Percentiles rank a stretch among this genome's conserved stretches.
Evolutionary conservation across 2,329 filamentous ascomycete genomes (phyloP).

Genomic region (Talaromyces albobiverticillius): DNA sequence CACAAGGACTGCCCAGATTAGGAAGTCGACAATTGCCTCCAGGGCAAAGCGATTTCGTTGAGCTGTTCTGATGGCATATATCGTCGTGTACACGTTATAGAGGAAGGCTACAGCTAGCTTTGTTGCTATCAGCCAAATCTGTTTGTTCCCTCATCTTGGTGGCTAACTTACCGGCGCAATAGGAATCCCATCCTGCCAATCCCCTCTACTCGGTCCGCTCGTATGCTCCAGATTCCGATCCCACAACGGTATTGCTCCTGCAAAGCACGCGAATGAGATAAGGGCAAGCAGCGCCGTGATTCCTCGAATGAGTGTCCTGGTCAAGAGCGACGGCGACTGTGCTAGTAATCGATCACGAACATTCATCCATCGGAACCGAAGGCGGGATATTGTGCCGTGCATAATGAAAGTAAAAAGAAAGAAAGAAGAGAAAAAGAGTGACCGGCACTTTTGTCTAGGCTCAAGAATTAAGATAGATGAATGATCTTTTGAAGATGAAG

Average conservation of each 20-base stretch:
- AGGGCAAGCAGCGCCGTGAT: conserved; percentile 21
- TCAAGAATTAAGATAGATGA: too few relatives aligned
- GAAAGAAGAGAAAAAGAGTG: not conserved
- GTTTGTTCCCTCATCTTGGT: not conserved
- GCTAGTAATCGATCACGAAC: conserved; percentile 4
- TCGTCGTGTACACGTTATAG: conserved; percentile 20
- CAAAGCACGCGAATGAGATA: conserved; percentile 26
- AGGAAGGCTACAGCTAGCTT: conserved; percentile 21
- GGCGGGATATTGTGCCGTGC: conserved; percentile 3
- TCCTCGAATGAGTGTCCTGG: conserved; percentile 21
- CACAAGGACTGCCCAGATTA: conserved; percentile 18
- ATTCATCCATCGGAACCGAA: conserved; percentile 11
- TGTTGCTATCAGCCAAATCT: not conserved
- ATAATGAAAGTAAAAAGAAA: not conserved
- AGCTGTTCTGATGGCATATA: conserved; percentile 14
- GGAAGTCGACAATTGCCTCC: conserved; percentile 16
- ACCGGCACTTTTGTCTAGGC: not conserved
- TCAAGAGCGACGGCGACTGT: conserved; percentile 13
- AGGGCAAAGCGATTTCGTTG: conserved; percentile 10
- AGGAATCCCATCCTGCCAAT: conserved; percentile 31
- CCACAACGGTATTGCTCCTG: conserved; percentile 26
- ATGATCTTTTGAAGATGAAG: too few relatives aligned
- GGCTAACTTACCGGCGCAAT: conserved; percentile 26
- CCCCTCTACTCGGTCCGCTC: conserved; percentile 22
- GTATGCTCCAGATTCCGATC: conserved; percentile 27